Evolutionary conservation across 2,329 filamentous ascomycete genomes (phyloP), one percentile per base, ranked within the genome.

Genomic region (Neurospora sp.): DNA sequence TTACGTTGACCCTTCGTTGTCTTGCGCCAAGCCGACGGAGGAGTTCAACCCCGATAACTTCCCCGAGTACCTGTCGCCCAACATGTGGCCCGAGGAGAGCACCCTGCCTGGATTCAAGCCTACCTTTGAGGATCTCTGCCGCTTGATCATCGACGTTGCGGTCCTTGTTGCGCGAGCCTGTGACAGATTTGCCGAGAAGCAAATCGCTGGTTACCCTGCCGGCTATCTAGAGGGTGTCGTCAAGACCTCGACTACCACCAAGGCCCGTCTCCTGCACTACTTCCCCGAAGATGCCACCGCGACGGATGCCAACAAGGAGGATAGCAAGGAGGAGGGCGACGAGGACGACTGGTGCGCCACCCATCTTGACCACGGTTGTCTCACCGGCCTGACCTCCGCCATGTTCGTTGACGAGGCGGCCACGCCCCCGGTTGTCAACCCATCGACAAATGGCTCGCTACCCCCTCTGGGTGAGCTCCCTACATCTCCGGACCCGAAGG

Each of bases 261-360:
- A 99, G 81, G 96, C 96, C 1, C 85, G 96, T 13, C 84, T 99
- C 38, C 82, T 98, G 75, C 96, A 99, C 81, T 99, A 99, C 81
- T 98, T 94, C 76, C 95, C 95, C 1, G 85, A 85, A 77, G 82
- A 80, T 28, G 68, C 79, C 17, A 76, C 80, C 72, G 73, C 80
- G n/a, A 46, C n/a, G 73, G 46, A 70, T 33, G 76, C 75, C n/a
- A 78, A 73, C 67, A 71, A 68, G 46, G 71, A 38, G 19, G n/a
- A 10, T n/a, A 11, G 9, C 42, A 46, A 46, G 42, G 77, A 79
- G 9, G 80, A 62, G 23, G 52, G 52, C 15, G 83, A 83, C 69
- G 90, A 93, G 72, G 94, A 97, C 79, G 92, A 96, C 81, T 99
- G 96, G 96, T 99, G 95, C 79, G 92, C 93, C 3, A 93, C 91